phyloP scores from a whole-genome alignment of 148 eudicot genomes.

The Vaccinium darrowii region DNA sequence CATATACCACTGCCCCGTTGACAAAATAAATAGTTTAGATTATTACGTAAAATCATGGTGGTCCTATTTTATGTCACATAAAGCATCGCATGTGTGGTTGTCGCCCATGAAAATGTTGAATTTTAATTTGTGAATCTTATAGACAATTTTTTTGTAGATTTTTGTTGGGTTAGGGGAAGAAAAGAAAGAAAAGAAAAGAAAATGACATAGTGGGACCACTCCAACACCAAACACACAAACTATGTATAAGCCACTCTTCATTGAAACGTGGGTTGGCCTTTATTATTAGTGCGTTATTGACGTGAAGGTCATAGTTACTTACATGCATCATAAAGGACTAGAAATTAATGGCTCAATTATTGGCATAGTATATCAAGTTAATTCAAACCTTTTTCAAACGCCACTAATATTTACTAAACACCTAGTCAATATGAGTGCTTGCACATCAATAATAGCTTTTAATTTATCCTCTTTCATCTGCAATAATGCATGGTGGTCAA shows the following conservation, averaged over 20 bases:
- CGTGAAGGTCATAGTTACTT: neutral
- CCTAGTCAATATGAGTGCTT: neutral
- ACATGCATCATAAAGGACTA: neutral
- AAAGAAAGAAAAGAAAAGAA: neutral
- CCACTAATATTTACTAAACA: neutral
- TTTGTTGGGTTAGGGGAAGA: neutral
- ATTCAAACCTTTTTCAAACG: neutral
- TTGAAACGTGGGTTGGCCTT: slow-evolving; percentile 27
- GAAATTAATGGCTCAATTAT: slow-evolving; percentile 8
- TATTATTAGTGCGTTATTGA: neutral
- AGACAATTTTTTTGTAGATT: neutral
- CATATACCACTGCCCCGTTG: neutral
- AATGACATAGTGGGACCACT: neutral
- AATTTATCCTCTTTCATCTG: slow-evolving; percentile 1
- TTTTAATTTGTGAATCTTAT: neutral
- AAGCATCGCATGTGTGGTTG: neutral
- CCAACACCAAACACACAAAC: slow-evolving; percentile 2
- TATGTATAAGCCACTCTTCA: neutral
- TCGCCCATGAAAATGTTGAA: neutral
- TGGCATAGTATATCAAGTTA: neutral
- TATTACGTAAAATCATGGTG: neutral
- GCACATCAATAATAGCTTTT: neutral
- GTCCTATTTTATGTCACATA: neutral
- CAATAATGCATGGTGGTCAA: slow-evolving; percentile 21
- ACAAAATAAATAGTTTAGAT: neutral